phyloP scores from a whole-genome alignment of 306 rosid genomes.

The Coriaria nepalensis region DNA sequence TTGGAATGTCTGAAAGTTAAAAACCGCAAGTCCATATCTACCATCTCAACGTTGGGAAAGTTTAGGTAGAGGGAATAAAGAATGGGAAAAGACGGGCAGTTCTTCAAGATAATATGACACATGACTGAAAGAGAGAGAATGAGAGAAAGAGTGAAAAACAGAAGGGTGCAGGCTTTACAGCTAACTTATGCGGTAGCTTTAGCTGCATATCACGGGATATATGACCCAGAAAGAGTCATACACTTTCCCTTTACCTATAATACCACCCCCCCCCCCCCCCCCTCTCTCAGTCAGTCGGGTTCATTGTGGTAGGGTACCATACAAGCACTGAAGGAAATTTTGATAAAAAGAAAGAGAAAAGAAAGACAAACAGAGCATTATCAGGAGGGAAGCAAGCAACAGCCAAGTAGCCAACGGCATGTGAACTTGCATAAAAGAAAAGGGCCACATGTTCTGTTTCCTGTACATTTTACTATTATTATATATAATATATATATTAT shows the following conservation, averaged over 20 bases:
- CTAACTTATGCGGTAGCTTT: constrained; percentile 18
- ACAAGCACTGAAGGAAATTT: neutral
- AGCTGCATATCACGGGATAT: constrained; percentile 13
- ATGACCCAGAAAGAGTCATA: constrained; percentile 7
- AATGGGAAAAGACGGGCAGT: too few relatives aligned
- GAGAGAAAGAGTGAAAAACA: constrained; percentile 1
- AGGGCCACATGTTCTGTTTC: constrained; percentile 18
- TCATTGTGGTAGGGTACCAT: constrained; percentile 5
- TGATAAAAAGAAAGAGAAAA: neutral
- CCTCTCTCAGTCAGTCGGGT: neutral
- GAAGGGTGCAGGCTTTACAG: constrained; percentile 23
- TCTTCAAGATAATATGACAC: neutral
- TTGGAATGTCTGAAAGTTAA: too few relatives aligned
- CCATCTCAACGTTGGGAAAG: neutral
- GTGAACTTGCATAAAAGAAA: constrained; percentile 9
- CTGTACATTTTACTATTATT: too few relatives aligned
- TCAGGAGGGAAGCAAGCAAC: neutral
- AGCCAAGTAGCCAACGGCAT: constrained; percentile 5
- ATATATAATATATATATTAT: neutral
- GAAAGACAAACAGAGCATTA: neutral
- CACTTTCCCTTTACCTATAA: constrained; percentile 10
- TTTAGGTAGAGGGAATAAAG: neutral
- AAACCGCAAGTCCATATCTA: too few relatives aligned
- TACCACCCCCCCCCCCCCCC: too few relatives aligned
- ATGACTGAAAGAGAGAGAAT: neutral